Evolutionary conservation across 805 yeast species (phyloP).

Genomic region (Brettanomyces naardenensis): DNA sequence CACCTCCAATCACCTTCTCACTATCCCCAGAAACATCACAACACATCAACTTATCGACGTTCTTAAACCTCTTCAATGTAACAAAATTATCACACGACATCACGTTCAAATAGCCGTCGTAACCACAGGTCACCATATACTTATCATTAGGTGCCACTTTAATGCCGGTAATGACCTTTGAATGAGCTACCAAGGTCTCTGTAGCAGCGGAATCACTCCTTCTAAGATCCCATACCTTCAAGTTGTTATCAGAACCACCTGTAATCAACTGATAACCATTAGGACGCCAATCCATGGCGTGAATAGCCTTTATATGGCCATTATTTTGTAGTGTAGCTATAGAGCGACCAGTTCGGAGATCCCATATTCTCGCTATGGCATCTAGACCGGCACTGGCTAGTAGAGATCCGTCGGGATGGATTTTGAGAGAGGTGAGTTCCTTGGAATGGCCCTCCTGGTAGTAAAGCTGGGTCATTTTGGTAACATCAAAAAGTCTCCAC

Average conservation of each 20-base stretch:
- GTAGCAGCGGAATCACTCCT: slow-evolving; percentile 22
- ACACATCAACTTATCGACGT: slow-evolving; percentile 65
- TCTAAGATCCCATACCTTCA: slow-evolving; percentile 85
- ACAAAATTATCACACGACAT: slow-evolving; percentile 72
- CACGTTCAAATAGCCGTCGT: slow-evolving; percentile 59
- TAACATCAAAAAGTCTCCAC: slow-evolving; percentile 83
- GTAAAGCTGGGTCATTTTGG: slow-evolving; percentile 38
- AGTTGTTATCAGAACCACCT: slow-evolving; percentile 75
- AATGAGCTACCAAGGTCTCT: slow-evolving; percentile 59
- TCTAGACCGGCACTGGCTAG: slow-evolving; percentile 75
- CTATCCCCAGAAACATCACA: slow-evolving; percentile 40
- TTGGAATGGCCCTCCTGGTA: slow-evolving; percentile 84
- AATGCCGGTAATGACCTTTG: slow-evolving; percentile 60
- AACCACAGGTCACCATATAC: slow-evolving; percentile 53
- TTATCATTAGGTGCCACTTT: slow-evolving; percentile 38
- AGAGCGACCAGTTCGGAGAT: slow-evolving; percentile 67
- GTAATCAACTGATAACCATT: slow-evolving; percentile 74
- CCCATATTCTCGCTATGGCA: slow-evolving; percentile 73
- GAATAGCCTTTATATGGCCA: slow-evolving; percentile 69
- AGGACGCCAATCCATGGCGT: slow-evolving; percentile 60
- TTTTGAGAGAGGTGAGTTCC: slow-evolving; percentile 52
- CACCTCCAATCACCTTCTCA: slow-evolving; percentile 49
- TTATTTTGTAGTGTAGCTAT: slow-evolving; percentile 38
- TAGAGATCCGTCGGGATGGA: slow-evolving; percentile 75
- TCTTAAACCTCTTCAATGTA: slow-evolving; percentile 40